phyloP scores from a whole-genome alignment of 345 rosid genomes.

The Heritiera littoralis region DNA sequence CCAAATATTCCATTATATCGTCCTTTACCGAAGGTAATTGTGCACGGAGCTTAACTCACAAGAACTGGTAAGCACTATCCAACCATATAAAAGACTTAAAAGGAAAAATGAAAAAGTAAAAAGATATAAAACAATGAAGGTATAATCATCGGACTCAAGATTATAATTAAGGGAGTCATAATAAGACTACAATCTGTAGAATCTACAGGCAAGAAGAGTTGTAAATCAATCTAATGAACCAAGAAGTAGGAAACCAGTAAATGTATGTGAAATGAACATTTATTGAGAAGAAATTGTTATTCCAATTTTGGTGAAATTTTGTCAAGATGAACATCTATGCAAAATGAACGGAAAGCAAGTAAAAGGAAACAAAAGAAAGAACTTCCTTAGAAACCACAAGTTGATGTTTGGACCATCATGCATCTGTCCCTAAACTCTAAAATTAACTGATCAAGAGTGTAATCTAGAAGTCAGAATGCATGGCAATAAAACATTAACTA shows the following conservation, averaged over 20 bases:
- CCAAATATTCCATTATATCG: not conserved
- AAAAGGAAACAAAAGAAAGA: not conserved
- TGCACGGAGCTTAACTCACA: not conserved
- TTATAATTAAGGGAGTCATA: not conserved
- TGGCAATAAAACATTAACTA: not conserved
- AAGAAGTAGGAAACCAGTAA: too few relatives aligned
- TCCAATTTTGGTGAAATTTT: not conserved
- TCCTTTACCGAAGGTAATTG: not conserved
- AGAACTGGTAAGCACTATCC: not conserved
- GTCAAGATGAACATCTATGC: not conserved
- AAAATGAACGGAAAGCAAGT: not conserved
- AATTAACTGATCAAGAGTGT: not conserved
- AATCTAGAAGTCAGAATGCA: not conserved
- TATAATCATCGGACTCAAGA: not conserved
- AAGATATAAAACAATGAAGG: not conserved
- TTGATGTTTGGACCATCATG: not conserved
- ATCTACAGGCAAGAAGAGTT: not conserved
- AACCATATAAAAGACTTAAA: not conserved
- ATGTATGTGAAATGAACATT: not conserved
- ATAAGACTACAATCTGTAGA: not conserved
- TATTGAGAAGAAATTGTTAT: not conserved
- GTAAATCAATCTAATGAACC: not conserved
- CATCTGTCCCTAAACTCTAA: not conserved
- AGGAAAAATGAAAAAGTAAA: not conserved
- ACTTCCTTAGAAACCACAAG: not conserved